A percentile compares a stretch with the other conserved stretches of the same genome.
phyloP scores from a whole-genome alignment of 2,329 filamentous ascomycete genomes.

The Clarireedia monteithiana region DNA sequence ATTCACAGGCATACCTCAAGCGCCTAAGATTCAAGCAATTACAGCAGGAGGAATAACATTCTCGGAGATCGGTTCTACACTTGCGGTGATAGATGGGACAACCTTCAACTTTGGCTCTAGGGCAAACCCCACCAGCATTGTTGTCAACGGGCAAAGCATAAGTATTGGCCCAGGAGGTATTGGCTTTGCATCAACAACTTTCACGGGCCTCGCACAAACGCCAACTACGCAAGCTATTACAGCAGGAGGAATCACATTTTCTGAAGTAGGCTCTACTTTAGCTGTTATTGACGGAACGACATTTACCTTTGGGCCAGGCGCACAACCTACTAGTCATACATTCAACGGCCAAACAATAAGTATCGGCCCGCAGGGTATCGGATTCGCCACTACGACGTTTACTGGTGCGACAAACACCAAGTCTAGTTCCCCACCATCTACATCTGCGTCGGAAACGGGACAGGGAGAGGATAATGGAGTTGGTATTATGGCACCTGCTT shows the following conservation, averaged over 20 bases:
- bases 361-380: conserved; percentile 33
- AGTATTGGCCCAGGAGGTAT: conserved; percentile 24
- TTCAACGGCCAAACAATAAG: conserved; percentile 44
- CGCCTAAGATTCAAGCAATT: conserved; percentile 16
- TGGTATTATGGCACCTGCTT: too few relatives aligned
- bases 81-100: conserved; percentile 20
- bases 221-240: not conserved
- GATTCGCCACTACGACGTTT: conserved; percentile 15
- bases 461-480: too few relatives aligned
- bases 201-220: conserved; percentile 9
- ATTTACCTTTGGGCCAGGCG: conserved; percentile 42
- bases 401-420: conserved; percentile 1
- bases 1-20: conserved; percentile 15
- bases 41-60: conserved; percentile 22
- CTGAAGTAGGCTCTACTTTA: conserved; percentile 23
- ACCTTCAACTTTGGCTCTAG: conserved; percentile 21
- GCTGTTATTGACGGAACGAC: conserved; percentile 43
- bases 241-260: conserved; percentile 21
- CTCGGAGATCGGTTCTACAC: conserved; percentile 16
- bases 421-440: too few relatives aligned
- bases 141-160: conserved; percentile 20
- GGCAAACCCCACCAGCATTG: conserved; percentile 13
- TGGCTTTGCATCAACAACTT: conserved; percentile 22
- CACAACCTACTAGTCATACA: conserved; percentile 36
- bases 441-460: too few relatives aligned